Evolutionary conservation across 2,329 filamentous ascomycete genomes (phyloP).

Genomic region (Colletotrichum kahawae): DNA sequence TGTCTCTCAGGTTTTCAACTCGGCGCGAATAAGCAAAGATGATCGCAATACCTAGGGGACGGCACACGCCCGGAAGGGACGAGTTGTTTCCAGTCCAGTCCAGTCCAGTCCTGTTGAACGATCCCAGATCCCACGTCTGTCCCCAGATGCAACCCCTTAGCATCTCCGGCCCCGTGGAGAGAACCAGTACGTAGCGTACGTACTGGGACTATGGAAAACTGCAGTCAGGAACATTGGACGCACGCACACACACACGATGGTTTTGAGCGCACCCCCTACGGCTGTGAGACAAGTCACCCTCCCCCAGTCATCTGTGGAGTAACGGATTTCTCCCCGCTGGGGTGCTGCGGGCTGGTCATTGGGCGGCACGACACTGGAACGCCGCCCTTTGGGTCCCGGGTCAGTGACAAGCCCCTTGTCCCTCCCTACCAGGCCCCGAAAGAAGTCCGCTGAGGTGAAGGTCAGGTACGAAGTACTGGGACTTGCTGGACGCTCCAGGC

Average conservation of each 20-base stretch:
- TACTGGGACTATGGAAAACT: neutral
- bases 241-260: neutral
- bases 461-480: constrained; percentile 7
- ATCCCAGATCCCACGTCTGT: neutral
- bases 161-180: constrained; percentile 15
- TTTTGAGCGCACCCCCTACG: constrained; percentile 4
- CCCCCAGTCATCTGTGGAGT: neutral
- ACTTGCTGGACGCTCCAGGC: constrained; percentile 17
- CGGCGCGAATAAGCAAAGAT: neutral
- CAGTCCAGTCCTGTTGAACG: neutral
- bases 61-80: neutral
- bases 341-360: neutral
- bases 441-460: constrained; percentile 11
- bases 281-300: neutral
- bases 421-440: neutral
- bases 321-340: constrained; percentile 21
- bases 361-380: neutral
- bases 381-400: constrained; percentile 3
- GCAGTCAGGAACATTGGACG: neutral
- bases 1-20: neutral
- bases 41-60: neutral
- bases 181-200: neutral
- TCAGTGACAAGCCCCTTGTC: constrained; percentile 16
- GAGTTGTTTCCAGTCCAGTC: neutral
- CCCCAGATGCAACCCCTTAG: constrained; percentile 15